phyloP scores from a whole-genome alignment of 1,284 basidiomycete genomes.

The Papiliotrema fonsecae region DNA sequence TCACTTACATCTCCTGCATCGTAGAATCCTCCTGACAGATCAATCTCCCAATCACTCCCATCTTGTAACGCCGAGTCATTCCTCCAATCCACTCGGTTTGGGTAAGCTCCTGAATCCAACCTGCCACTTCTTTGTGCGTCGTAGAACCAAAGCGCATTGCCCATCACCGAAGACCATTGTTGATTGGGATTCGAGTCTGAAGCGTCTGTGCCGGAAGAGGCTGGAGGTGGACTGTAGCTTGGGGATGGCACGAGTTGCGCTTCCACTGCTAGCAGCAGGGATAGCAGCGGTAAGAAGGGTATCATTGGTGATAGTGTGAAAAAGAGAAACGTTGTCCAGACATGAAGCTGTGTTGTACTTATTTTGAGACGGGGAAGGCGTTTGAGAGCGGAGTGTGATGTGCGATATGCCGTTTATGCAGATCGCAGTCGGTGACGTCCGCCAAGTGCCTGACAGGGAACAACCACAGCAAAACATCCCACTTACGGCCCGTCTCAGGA shows the following conservation, averaged over 20 bases:
- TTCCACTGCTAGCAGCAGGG: background rate
- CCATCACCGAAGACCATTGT: conserved; percentile 76
- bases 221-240: conserved; percentile 53
- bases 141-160: conserved; percentile 79
- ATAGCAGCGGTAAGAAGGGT: background rate
- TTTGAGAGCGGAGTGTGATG: too few species aligned
- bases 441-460: too few species aligned
- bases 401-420: too few species aligned
- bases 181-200: conserved; percentile 58
- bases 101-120: conserved; percentile 54
- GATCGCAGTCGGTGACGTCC: too few species aligned
- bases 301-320: background rate
- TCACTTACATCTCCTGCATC: conserved; percentile 61
- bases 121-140: conserved; percentile 81
- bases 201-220: conserved; percentile 54
- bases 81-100: conserved; percentile 77
- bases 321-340: background rate
- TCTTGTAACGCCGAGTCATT: conserved; percentile 74
- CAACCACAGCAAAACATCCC: too few species aligned
- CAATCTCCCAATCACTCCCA: conserved; percentile 66
- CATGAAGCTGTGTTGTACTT: too few species aligned
- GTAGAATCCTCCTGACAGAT: conserved; percentile 82
- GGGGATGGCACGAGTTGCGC: conserved; percentile 39
- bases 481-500: too few species aligned
- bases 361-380: too few species aligned